phyloP scores from a whole-genome alignment of 2,329 filamentous ascomycete genomes.

The Aspergillus ochraceoroseus region DNA sequence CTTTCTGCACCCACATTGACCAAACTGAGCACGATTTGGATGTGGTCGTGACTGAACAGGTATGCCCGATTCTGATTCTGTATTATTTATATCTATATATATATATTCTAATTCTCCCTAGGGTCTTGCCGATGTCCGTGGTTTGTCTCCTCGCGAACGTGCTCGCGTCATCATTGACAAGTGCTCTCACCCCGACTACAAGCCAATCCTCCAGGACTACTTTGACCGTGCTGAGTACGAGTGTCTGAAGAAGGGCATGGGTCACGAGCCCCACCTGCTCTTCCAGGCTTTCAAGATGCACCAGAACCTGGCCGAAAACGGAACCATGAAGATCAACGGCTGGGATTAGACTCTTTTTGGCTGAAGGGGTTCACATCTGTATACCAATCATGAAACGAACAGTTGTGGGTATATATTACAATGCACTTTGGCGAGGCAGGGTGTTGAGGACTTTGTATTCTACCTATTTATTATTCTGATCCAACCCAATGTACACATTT shows the following conservation, averaged over 20 bases:
- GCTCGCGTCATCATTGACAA: slow-evolving; percentile 81
- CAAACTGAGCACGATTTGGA: slow-evolving; percentile 92
- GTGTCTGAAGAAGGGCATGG: slow-evolving; percentile 79
- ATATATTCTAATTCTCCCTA: slow-evolving; percentile 36
- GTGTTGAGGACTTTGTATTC: too few relatives aligned
- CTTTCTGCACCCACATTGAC: slow-evolving; percentile 87
- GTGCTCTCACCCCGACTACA: slow-evolving; percentile 80
- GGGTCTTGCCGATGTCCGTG: slow-evolving; percentile 79
- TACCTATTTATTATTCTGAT: too few relatives aligned
- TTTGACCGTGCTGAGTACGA: slow-evolving; percentile 81
- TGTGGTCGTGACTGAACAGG: slow-evolving; percentile 70
- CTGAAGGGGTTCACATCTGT: too few relatives aligned
- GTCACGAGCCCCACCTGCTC: slow-evolving; percentile 81
- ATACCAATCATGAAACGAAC: too few relatives aligned
- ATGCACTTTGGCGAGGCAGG: too few relatives aligned
- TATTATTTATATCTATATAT: neutral
- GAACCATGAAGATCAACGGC: slow-evolving; percentile 78
- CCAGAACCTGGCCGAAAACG: slow-evolving; percentile 72
- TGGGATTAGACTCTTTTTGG: slow-evolving; percentile 53
- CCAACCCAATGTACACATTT: too few relatives aligned
- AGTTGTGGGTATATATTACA: too few relatives aligned
- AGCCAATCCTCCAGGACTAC: slow-evolving; percentile 75
- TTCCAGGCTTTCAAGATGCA: slow-evolving; percentile 89
- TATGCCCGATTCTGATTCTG: slow-evolving; percentile 12
- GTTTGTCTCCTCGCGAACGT: slow-evolving; percentile 71